Percentiles rank a stretch among this genome's conserved stretches.
Evolutionary conservation across 2,329 filamentous ascomycete genomes (phyloP).

Genomic region (Neoarthrinium moseri): DNA sequence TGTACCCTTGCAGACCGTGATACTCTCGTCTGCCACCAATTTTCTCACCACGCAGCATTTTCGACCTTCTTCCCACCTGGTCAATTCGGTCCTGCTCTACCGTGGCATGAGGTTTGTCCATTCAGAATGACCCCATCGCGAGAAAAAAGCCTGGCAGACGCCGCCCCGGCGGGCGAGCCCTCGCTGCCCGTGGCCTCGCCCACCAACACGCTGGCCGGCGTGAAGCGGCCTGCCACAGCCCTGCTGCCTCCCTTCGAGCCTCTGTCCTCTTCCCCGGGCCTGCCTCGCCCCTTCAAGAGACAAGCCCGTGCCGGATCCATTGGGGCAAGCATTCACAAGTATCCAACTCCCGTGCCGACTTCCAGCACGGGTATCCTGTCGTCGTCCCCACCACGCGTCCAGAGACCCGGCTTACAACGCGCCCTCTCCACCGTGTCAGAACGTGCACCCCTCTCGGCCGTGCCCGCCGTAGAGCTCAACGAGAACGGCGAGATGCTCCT

Average conservation of each 20-base stretch:
- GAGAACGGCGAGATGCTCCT: constrained; percentile 77
- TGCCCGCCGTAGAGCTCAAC: constrained; percentile 79
- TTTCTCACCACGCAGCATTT: constrained; percentile 10
- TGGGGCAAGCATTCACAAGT: constrained; percentile 58
- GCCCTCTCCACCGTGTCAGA: constrained; percentile 68
- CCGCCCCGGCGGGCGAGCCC: constrained; percentile 25
- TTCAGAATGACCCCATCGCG: constrained; percentile 8
- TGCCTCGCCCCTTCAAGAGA: constrained; percentile 69
- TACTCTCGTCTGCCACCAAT: constrained; percentile 8
- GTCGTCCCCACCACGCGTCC: constrained; percentile 71
- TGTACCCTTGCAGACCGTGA: constrained; percentile 13
- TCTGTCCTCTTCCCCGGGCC: constrained; percentile 72
- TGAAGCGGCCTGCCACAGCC: constrained; percentile 63
- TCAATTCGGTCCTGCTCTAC: constrained; percentile 1
- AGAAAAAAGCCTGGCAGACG: constrained; percentile 8
- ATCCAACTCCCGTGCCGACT: constrained; percentile 91
- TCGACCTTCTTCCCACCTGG: constrained; percentile 4
- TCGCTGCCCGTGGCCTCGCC: constrained; percentile 28
- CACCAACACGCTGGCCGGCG: constrained; percentile 35
- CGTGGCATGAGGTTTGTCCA: constrained; percentile 1
- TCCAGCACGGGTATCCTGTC: constrained; percentile 90
- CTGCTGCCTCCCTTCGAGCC: constrained; percentile 79
- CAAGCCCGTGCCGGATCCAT: constrained; percentile 45
- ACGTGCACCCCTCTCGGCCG: constrained; percentile 76
- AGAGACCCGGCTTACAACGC: constrained; percentile 54